Conservation (phyloP, 2,329 filamentous ascomycete genomes). For the Colletotrichum orbiculare region DNA sequence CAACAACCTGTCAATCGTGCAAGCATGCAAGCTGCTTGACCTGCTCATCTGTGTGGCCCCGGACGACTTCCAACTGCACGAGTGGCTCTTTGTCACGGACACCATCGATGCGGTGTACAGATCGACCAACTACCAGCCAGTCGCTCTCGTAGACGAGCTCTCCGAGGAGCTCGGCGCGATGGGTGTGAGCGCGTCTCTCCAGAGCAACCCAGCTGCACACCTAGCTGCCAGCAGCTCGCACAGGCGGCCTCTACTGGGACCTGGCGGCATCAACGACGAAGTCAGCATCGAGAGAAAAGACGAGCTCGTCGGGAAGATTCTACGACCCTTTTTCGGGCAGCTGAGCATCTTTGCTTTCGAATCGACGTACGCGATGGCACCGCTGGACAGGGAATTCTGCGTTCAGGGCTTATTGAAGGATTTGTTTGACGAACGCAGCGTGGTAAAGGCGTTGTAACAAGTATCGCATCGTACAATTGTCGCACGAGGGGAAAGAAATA, state of each 20-base stretch:
- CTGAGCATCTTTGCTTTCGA: conserved; percentile 95
- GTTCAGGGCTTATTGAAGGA: conserved; percentile 74
- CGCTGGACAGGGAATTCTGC: conserved; percentile 73
- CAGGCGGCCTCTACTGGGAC: conserved; percentile 62
- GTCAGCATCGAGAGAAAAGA: conserved; percentile 69
- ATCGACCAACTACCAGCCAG: conserved; percentile 73
- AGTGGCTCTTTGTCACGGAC: conserved; percentile 98
- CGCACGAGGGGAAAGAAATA: background rate
- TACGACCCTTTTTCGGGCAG: conserved; percentile 90
- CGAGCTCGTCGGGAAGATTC: conserved; percentile 78
- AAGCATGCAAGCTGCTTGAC: conserved; percentile 94
- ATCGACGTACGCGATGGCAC: conserved; percentile 86
- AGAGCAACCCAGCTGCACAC: conserved; percentile 51
- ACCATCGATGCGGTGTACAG: conserved; percentile 96
- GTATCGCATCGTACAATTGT: conserved; percentile 7
- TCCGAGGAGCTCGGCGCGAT: conserved; percentile 76
- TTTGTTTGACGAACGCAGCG: conserved; percentile 81
- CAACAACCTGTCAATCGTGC: conserved; percentile 80
- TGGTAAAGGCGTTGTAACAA: conserved; percentile 67
- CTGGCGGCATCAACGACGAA: conserved; percentile 65
- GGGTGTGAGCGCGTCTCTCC: conserved; percentile 45
- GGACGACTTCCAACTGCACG: conserved; percentile 97
- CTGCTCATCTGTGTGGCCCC: conserved; percentile 86
- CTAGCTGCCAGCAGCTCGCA: conserved; percentile 49
- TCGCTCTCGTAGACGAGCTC: conserved; percentile 86